These are phyloP conservation scores for carrot (Daucus carota) DNA, from an alignment of 129 eudicot species.

Conservation along the genomic window DNA sequence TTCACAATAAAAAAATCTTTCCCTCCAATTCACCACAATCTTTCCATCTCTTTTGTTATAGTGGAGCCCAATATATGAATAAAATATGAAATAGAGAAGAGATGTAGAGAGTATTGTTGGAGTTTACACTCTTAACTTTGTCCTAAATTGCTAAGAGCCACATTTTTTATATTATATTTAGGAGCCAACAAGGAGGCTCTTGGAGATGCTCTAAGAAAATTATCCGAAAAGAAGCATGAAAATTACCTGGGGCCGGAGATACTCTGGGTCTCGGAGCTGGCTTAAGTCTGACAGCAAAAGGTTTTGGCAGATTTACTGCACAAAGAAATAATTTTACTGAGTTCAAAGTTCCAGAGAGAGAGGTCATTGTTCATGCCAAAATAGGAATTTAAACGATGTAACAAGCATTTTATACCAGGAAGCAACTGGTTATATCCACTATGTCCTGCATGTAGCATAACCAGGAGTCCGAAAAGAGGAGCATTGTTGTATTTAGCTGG, in stretches of 20 bases:
- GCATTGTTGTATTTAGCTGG: slow-evolving; percentile 98
- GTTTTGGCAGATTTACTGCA: slow-evolving; percentile 73
- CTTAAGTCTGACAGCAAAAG: slow-evolving; percentile 29
- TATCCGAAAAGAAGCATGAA: slow-evolving; percentile 9
- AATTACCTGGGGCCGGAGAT: slow-evolving; percentile 43
- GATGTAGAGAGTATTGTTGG: no score
- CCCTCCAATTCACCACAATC: no score
- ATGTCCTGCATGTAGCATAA: slow-evolving; percentile 64
- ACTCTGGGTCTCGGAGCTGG: slow-evolving; percentile 25
- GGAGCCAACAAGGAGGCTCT: no score
- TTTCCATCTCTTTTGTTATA: no score
- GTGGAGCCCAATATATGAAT: no score
- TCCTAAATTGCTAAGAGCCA: no score
- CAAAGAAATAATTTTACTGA: slow-evolving; percentile 1
- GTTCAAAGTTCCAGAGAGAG: not conserved
- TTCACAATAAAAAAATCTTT: no score
- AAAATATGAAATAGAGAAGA: no score
- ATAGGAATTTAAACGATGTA: not conserved
- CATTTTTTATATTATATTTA: no score
- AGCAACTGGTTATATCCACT: slow-evolving; percentile 68
- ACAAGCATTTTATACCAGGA: slow-evolving; percentile 38
- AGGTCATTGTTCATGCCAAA: not conserved
- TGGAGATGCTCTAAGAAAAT: no score
- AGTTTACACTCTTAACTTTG: no score
- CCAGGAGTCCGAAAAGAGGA: slow-evolving; percentile 79